These are phyloP conservation scores for Tarenaya hassleriana DNA, from an alignment of 345 rosid genomes.

Conservation along the genomic window DNA sequence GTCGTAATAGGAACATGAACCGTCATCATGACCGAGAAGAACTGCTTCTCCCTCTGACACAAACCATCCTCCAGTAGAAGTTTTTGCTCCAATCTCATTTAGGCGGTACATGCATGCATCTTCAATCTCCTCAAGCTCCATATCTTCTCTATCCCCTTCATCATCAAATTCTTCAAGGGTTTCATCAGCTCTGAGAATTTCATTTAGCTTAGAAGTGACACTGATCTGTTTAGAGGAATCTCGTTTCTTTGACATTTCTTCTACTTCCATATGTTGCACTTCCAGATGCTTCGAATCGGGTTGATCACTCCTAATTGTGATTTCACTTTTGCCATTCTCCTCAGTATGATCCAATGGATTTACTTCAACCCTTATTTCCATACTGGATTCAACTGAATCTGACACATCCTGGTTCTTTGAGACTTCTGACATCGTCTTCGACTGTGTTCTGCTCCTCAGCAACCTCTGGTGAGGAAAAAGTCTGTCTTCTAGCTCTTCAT, in stretches of 20 bases:
- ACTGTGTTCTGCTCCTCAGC: constrained; percentile 50
- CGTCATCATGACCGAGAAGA: constrained; percentile 83
- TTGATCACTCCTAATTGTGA: constrained; percentile 18
- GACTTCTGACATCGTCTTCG: constrained; percentile 33
- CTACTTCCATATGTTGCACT: constrained; percentile 52
- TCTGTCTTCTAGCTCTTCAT: constrained; percentile 76
- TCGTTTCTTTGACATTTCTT: constrained; percentile 33
- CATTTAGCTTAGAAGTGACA: constrained; percentile 34
- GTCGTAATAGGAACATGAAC: constrained; percentile 87
- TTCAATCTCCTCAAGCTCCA: constrained; percentile 52
- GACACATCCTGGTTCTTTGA: too few relatives aligned
- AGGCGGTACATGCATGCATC: constrained; percentile 41
- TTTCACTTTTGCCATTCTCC: constrained; percentile 36
- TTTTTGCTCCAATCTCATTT: constrained; percentile 60
- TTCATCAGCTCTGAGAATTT: constrained; percentile 66
- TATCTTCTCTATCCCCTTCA: constrained; percentile 47
- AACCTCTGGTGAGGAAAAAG: constrained; percentile 95
- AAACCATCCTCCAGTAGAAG: constrained; percentile 91
- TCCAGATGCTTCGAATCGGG: constrained; percentile 33
- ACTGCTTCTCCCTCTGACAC: constrained; percentile 95
- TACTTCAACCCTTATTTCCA: constrained; percentile 33
- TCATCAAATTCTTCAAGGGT: constrained; percentile 74
- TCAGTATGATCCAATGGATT: constrained; percentile 37
- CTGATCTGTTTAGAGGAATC: constrained; percentile 27
- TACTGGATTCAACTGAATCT: constrained; percentile 22